These are phyloP conservation scores for Leccinellum albellum DNA, from an alignment of 768 basidiomycete genomes.

Conservation along the genomic window DNA sequence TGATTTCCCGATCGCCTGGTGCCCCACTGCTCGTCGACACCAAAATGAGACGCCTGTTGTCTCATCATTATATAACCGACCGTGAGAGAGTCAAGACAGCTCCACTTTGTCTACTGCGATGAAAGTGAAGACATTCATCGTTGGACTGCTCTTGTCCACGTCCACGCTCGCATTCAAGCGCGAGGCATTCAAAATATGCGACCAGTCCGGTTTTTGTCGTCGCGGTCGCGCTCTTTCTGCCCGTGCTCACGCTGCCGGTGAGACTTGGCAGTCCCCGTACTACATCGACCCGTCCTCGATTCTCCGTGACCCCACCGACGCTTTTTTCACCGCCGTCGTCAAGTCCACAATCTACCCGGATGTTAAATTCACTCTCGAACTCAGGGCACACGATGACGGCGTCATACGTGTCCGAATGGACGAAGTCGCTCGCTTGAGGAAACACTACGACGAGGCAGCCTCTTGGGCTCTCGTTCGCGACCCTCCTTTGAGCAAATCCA, in stretches of 20 bases:
- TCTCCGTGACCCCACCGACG: slow-evolving; percentile 44
- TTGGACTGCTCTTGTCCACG: slow-evolving; percentile 31
- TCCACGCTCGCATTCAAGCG: slow-evolving; percentile 59
- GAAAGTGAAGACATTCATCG: slow-evolving; percentile 20
- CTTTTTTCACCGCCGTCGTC: slow-evolving; percentile 71
- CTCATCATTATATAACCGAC: no score
- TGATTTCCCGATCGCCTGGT: slow-evolving; percentile 68
- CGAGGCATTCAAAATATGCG: slow-evolving; percentile 91
- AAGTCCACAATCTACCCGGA: slow-evolving; percentile 80
- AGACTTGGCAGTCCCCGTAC: slow-evolving; percentile 85
- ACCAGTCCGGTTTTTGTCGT: slow-evolving; percentile 95
- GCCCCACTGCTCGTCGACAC: slow-evolving; percentile 58
- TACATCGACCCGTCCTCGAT: slow-evolving; percentile 61
- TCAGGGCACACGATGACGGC: slow-evolving; percentile 83
- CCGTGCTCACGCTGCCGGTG: slow-evolving; percentile 56
- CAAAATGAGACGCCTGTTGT: no score
- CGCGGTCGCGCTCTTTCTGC: slow-evolving; percentile 79
- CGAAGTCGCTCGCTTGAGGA: slow-evolving; percentile 72
- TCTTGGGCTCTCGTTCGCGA: slow-evolving; percentile 82
- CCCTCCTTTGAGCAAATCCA: slow-evolving; percentile 52
- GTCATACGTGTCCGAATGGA: slow-evolving; percentile 93
- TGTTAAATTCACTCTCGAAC: slow-evolving; percentile 74
- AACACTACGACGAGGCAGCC: slow-evolving; percentile 89
- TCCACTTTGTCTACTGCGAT: background rate
- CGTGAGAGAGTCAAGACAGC: no score